A percentile compares a stretch with the other conserved stretches of the same genome.
These are phyloP conservation scores for Tillandsia fasciculata DNA, from an alignment of 176 grass and related monocot species.

Conservation along the genomic window DNA sequence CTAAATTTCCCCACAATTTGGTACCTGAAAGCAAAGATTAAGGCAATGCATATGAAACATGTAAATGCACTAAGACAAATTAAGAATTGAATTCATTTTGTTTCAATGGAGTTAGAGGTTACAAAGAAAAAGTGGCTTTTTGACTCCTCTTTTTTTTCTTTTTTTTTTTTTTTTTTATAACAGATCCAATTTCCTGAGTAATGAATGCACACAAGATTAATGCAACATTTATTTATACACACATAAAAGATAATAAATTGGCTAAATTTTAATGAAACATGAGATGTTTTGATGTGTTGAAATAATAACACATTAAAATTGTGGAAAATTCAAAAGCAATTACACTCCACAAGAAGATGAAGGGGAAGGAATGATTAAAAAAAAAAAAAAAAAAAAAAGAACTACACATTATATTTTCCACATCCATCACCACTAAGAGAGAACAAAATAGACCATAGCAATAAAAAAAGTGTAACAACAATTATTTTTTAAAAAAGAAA, in stretches of 20 bases:
- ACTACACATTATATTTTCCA: neutral
- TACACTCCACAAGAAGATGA: neutral
- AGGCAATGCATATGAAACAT: neutral
- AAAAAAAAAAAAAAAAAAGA: neutral
- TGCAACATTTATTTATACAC: neutral
- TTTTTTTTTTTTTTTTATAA: too few species aligned
- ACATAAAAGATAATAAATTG: neutral
- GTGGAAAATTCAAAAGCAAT: neutral
- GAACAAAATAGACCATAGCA: neutral
- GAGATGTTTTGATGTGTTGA: neutral
- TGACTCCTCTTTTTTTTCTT: too few species aligned
- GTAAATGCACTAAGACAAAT: too few species aligned
- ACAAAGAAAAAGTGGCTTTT: too few species aligned
- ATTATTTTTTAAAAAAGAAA: conserved; percentile 7
- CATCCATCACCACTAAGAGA: neutral
- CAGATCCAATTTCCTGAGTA: too few species aligned
- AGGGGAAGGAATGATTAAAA: neutral
- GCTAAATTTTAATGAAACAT: neutral
- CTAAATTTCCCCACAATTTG: neutral
- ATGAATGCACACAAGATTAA: too few species aligned
- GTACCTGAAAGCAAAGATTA: neutral
- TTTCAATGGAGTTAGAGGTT: too few species aligned
- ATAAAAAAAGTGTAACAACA: neutral
- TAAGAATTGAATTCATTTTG: too few species aligned
- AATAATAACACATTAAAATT: neutral